These are phyloP conservation scores for Gomphus sp. DNA, from an alignment of 1,284 basidiomycete species.

Conservation along the genomic window DNA sequence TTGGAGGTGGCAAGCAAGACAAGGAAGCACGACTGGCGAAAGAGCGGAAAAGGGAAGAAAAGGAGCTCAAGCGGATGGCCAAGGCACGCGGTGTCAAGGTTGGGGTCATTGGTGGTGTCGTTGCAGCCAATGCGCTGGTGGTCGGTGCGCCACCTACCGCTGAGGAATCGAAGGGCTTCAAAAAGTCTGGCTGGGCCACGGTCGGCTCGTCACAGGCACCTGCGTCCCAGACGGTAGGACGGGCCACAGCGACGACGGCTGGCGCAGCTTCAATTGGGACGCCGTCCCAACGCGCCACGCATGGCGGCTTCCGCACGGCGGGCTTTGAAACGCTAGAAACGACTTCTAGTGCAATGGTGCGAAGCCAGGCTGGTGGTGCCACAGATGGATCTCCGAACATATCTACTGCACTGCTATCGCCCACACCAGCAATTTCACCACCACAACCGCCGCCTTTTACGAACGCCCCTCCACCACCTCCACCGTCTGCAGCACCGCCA, in stretches of 20 bases:
- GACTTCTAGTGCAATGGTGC: slow-evolving; percentile 13
- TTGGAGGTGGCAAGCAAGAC: slow-evolving; percentile 45
- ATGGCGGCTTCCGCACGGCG: slow-evolving; percentile 37
- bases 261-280: neutral
- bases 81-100: slow-evolving; percentile 70
- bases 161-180: slow-evolving; percentile 31
- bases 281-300: slow-evolving; percentile 1
- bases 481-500: neutral
- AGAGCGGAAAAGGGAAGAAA: slow-evolving; percentile 72
- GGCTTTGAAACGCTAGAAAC: slow-evolving; percentile 57
- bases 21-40: slow-evolving; percentile 67
- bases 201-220: slow-evolving; percentile 7
- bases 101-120: slow-evolving; percentile 28
- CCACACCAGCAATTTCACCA: slow-evolving; percentile 14
- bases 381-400: neutral
- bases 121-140: slow-evolving; percentile 8
- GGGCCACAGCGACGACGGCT: neutral
- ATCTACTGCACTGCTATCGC: slow-evolving; percentile 18
- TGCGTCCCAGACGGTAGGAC: too few species aligned
- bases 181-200: slow-evolving; percentile 52
- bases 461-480: slow-evolving; percentile 10
- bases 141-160: slow-evolving; percentile 1
- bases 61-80: slow-evolving; percentile 69
- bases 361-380: slow-evolving; percentile 10
- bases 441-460: slow-evolving; percentile 18